Base-by-base conservation (phyloP, 495 filamentous ascomycete genomes). In the Lasiosphaeris hirsuta region DNA sequence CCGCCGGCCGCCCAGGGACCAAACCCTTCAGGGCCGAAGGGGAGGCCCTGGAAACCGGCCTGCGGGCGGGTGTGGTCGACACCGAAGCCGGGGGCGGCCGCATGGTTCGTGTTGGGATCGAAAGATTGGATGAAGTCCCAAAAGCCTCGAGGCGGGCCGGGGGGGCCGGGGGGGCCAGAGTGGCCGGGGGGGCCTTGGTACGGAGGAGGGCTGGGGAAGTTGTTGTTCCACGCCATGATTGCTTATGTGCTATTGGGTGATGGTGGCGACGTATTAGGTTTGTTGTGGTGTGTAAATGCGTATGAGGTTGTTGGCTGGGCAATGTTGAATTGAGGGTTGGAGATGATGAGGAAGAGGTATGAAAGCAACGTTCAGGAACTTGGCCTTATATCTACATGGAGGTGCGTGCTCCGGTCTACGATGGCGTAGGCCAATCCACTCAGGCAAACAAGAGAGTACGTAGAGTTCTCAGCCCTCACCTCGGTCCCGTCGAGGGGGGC, bases 51-150 rank as follows among this genome's bases (percentile, higher is more conserved):
- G n/a, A 39, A 34, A 23, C 56, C 50, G 43, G 61, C 57, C 34
- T 63, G 53, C 35, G 38, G 37, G 13, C 38, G 61, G 48, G 66
- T 50, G 48, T 71, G 66, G 57, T 73, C 72, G 13, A 71, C 62
- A 19, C 72, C 70, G 30, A 36, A 51, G n/a, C 70, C 70, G 8
- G 49, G n/a, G 13, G 66, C 54, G 42, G 48, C 54, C 38, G 34
- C 42, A 33, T 34, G 14, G 15, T 40, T 59, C 2, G 23, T 30
- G 39, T 61, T 45, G 13, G 64, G 57, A 37, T 53, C 58, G 37
- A 62, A 58, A 9, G 63, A 63, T 34, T 66, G 60, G 52, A 68
- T 10, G 46, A 66, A 69, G 19, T 69, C 66, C 70, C 69, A 67
- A 30, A 71, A 66, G 51, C 23, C 23, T 30, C 5, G 23, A 62